These are phyloP conservation scores for Tylopilus sp. DNA, from an alignment of 1,284 basidiomycete species.

Conservation along the genomic window DNA sequence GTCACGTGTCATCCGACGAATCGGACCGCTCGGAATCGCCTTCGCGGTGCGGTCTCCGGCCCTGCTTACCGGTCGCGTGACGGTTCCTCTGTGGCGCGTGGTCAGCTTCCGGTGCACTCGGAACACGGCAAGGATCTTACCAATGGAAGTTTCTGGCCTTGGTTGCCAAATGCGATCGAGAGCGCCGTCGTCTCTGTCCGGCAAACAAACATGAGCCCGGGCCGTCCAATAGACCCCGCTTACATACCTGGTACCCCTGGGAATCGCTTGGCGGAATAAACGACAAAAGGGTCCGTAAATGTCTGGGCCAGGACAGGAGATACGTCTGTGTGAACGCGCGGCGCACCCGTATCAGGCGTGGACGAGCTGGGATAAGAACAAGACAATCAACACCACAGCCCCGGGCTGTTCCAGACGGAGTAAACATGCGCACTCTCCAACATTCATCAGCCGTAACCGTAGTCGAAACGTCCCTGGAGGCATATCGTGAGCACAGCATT, in stretches of 20 bases:
- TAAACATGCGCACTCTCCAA: slow-evolving; percentile 67
- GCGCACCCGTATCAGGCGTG: slow-evolving; percentile 68
- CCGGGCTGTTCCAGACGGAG: slow-evolving; percentile 14
- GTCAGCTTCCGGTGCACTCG: slow-evolving; percentile 30
- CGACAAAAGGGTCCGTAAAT: slow-evolving; percentile 86
- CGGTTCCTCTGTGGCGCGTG: slow-evolving; percentile 58
- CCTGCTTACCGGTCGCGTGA: slow-evolving; percentile 56
- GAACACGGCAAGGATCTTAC: slow-evolving; percentile 44
- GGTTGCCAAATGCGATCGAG: slow-evolving; percentile 87
- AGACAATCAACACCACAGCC: slow-evolving; percentile 25
- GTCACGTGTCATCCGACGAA: slow-evolving; percentile 43
- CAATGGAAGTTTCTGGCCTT: slow-evolving; percentile 87
- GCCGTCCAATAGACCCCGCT: slow-evolving; percentile 12
- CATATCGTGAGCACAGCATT: slow-evolving; percentile 19
- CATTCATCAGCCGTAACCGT: slow-evolving; percentile 79
- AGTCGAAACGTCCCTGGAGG: slow-evolving; percentile 68
- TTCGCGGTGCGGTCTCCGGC: slow-evolving; percentile 49
- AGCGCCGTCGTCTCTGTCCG: slow-evolving; percentile 77
- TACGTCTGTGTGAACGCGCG: slow-evolving; percentile 57
- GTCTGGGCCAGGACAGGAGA: slow-evolving; percentile 80
- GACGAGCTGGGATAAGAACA: slow-evolving; percentile 52
- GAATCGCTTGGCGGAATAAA: slow-evolving; percentile 89
- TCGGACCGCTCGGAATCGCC: slow-evolving; percentile 52
- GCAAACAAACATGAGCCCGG: slow-evolving; percentile 15
- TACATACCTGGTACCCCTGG: slow-evolving; percentile 83